phyloP scores from a whole-genome alignment of 371 early-diverging fungal genomes.

The Mortierella sp. region DNA sequence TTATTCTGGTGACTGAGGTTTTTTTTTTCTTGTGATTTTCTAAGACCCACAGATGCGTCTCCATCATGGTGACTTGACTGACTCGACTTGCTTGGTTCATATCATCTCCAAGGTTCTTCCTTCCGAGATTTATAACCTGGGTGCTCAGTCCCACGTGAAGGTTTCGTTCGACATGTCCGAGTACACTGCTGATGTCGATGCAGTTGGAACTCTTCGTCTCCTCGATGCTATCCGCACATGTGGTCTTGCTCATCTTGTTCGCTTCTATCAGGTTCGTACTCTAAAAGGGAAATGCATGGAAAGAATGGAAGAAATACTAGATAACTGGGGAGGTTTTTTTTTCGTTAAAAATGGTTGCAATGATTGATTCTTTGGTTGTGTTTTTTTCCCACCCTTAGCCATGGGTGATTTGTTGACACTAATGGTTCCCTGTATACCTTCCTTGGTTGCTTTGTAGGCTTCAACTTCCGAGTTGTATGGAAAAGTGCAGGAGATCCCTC shows the following conservation, averaged over 20 bases:
- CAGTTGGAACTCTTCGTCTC: slow-evolving; percentile 83
- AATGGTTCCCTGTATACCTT: too few relatives aligned
- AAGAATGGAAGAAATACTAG: too few relatives aligned
- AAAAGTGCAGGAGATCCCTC: slow-evolving; percentile 85
- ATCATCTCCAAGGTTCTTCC: slow-evolving; percentile 82
- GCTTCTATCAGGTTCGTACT: slow-evolving; percentile 79
- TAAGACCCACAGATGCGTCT: slow-evolving; percentile 80
- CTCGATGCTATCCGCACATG: slow-evolving; percentile 85
- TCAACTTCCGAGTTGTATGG: slow-evolving; percentile 88
- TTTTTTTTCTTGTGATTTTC: not conserved
- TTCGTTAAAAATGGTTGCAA: not conserved
- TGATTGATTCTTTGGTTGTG: too few relatives aligned
- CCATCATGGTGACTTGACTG: slow-evolving; percentile 90
- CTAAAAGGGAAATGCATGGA: too few relatives aligned
- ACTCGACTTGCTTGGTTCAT: slow-evolving; percentile 84
- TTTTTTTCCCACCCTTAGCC: too few relatives aligned
- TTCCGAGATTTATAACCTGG: slow-evolving; percentile 83
- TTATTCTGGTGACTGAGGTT: not conserved
- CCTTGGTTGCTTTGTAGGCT: slow-evolving; percentile 58
- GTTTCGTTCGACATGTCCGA: slow-evolving; percentile 93
- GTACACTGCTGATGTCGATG: slow-evolving; percentile 90
- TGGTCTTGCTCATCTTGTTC: slow-evolving; percentile 75
- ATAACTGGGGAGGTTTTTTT: too few relatives aligned
- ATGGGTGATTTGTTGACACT: too few relatives aligned
- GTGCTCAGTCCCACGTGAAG: slow-evolving; percentile 84